phyloP scores from a whole-genome alignment of 768 basidiomycete species.

The Suillus spraguei region DNA sequence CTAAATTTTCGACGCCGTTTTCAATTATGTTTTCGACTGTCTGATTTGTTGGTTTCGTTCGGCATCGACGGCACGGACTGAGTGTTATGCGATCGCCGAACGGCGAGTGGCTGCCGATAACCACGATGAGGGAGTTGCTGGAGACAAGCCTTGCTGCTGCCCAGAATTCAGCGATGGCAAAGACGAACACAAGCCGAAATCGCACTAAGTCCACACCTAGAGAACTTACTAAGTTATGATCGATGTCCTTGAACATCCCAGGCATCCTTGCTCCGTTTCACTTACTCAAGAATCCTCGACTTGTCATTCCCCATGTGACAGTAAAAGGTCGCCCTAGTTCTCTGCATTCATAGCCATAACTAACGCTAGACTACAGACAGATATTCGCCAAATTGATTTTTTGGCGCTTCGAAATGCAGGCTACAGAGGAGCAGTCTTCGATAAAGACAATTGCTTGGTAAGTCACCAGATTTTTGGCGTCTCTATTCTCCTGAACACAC shows the following conservation, averaged over 20 bases:
- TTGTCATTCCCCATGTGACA: constrained; percentile 64
- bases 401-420: constrained; percentile 68
- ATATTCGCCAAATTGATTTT: constrained; percentile 87
- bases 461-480: constrained; percentile 26
- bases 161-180: too few relatives aligned
- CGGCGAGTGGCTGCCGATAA: too few relatives aligned
- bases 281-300: constrained; percentile 64
- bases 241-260: constrained; percentile 76
- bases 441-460: constrained; percentile 98
- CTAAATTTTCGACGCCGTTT: too few relatives aligned
- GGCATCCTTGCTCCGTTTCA: constrained; percentile 73
- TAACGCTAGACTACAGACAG: constrained; percentile 51
- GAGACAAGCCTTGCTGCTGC: too few relatives aligned
- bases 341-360: constrained; percentile 10
- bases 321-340: constrained; percentile 58
- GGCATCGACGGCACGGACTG: too few relatives aligned
- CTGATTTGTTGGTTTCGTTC: too few relatives aligned
- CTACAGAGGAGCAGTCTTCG: constrained; percentile 89
- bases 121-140: too few relatives aligned
- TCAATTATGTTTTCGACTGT: too few relatives aligned
- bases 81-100: too few relatives aligned
- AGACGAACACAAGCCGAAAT: too few relatives aligned
- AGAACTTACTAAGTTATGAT: too few relatives aligned
- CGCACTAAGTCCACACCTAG: too few relatives aligned
- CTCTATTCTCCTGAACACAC: neutral